Base-by-base conservation (phyloP, 306 rosid genomes). In the Cucurbita ficifolia region DNA sequence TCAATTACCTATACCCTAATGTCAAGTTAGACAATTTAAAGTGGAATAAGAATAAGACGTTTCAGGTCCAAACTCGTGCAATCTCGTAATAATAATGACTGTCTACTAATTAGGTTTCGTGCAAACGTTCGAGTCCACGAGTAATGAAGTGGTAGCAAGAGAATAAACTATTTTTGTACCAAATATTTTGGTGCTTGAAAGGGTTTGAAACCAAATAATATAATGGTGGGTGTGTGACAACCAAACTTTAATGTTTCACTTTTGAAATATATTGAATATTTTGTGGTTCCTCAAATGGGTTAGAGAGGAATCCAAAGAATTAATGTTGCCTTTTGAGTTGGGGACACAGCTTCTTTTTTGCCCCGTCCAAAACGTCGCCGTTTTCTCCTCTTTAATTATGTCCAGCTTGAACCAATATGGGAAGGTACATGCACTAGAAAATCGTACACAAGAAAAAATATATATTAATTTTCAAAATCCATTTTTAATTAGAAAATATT, bases 241-340 rank as follows among this genome's bases (percentile, higher is more conserved):
- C 40, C 70, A 40, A 63, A 63, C 70, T 63, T 63, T 63, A 40
- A n/a, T 63, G 70, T 40, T 63, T 63, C 51, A n/a, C 70, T 63
- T 63, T 63, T 63, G 35, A 63, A 29, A 29, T 29, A n/a, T 63
- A 61, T 61, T 61, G 64, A 59, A 59, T 59, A 61, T 61, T 36
- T 63, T 63, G 51, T 63, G 70, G 51, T 63, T 63, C 33, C 70
- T 40, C 51, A n/a, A 39, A 63, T 63, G 70, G 50, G 70, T 63
- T 63, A 38, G 8, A 18, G 2, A 63, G 50, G 29, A 40, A 63
- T 40, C 70, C 17, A 63, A 63, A 63, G 7, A 39, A 40, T 63
- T 63, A 63, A 9, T 18, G 51, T 40, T 63, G 70, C 51, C 35
- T 40, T 63, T 63, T 18, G 2, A 63, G 18, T 63, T 63, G 70